Conservation (phyloP, 2,329 filamentous ascomycete species). For the Paraphoma sp. region DNA sequence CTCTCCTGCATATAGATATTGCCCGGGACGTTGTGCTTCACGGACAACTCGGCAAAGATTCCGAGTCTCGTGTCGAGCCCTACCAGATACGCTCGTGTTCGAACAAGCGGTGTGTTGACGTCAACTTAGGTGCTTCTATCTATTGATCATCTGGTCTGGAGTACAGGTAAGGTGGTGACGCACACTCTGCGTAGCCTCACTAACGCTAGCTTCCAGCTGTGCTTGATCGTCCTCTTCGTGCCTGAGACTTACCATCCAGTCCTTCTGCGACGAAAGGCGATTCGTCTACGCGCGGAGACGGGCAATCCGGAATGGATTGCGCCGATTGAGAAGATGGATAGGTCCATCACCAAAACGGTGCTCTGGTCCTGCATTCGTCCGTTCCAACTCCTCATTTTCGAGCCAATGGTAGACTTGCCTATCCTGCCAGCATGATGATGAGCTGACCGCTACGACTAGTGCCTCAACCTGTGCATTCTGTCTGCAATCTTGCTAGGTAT, state of each 20-base stretch:
- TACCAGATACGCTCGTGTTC: conserved; percentile 5
- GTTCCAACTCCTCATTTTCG: conserved; percentile 78
- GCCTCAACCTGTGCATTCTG: conserved; percentile 79
- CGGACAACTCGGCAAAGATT: too few relatives aligned
- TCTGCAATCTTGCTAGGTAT: conserved; percentile 87
- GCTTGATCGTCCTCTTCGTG: conserved; percentile 72
- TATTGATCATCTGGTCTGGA: conserved; percentile 79
- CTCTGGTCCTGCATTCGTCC: conserved; percentile 66
- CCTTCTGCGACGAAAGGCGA: conserved; percentile 75
- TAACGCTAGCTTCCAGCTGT: conserved; percentile 56
- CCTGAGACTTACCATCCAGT: conserved; percentile 86
- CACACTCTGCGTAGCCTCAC: conserved; percentile 17
- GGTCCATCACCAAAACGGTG: conserved; percentile 66
- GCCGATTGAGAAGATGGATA: conserved; percentile 74
- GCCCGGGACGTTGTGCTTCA: background rate
- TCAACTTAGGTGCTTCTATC: conserved; percentile 63
- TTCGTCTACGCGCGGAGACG: conserved; percentile 72
- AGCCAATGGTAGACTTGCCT: conserved; percentile 71
- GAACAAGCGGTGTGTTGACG: conserved; percentile 32
- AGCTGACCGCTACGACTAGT: conserved; percentile 48
- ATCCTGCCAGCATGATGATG: conserved; percentile 15
- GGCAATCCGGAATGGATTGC: conserved; percentile 79
- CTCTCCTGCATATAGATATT: conserved; percentile 7
- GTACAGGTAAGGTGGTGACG: conserved; percentile 40
- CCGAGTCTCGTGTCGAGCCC: conserved; percentile 1